These are phyloP conservation scores for Gaeumannomyces tritici DNA, from an alignment of 2,329 filamentous ascomycete species.

Conservation along the genomic window DNA sequence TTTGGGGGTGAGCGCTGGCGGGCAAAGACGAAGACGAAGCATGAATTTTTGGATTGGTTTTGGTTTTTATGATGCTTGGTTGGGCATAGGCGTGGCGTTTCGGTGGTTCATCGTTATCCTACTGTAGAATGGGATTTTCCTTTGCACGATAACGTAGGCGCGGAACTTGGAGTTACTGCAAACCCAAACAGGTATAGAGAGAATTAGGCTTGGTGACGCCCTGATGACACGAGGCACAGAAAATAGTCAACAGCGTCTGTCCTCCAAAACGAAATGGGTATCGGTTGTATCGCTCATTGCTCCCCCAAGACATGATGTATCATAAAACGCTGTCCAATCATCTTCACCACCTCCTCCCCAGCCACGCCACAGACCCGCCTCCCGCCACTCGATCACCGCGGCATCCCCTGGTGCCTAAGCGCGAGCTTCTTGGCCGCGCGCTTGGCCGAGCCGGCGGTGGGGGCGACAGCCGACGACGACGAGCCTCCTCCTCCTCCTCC, in stretches of 20 bases:
- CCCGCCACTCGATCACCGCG: conserved; percentile 22
- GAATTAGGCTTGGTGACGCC: background rate
- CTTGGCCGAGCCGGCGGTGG: conserved; percentile 9
- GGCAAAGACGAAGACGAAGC: too few species aligned
- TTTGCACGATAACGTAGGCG: background rate
- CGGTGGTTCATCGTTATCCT: background rate
- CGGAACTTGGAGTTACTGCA: background rate
- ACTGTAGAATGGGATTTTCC: background rate
- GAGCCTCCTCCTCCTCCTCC: too few species aligned
- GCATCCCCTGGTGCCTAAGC: conserved; percentile 19
- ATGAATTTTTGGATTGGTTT: background rate
- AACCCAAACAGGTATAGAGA: background rate
- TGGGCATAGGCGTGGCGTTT: conserved; percentile 4
- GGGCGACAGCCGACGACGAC: conserved; percentile 4
- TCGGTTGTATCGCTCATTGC: background rate
- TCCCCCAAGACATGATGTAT: background rate
- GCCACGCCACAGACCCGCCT: background rate
- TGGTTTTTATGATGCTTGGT: background rate
- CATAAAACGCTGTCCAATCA: background rate
- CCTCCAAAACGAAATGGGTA: background rate
- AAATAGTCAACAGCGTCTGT: background rate
- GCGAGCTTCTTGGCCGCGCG: conserved; percentile 6
- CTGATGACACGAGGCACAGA: background rate
- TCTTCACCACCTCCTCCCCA: background rate
- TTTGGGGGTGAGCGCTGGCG: too few species aligned